Conservation (phyloP, 2,329 filamentous ascomycete genomes). For the Pyrenochaeta sp. region DNA sequence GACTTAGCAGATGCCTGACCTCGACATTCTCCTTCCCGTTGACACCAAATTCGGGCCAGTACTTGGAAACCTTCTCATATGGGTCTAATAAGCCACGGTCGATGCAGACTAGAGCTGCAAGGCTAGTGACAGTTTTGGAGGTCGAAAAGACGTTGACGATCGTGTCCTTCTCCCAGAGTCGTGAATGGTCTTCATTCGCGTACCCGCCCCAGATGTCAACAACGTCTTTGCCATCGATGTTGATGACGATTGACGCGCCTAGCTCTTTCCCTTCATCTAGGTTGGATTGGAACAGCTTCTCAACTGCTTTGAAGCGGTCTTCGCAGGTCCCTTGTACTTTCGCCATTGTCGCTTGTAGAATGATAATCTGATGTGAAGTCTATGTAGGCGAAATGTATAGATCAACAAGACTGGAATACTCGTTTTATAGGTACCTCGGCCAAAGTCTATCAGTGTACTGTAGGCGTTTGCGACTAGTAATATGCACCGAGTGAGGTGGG, state of each 20-base stretch:
- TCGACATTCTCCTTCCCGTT: slow-evolving; percentile 24
- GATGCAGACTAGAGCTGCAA: slow-evolving; percentile 22
- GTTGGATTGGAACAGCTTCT: slow-evolving; percentile 16
- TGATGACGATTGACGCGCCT: slow-evolving; percentile 27
- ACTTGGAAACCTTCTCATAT: slow-evolving; percentile 23
- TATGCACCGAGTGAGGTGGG: background rate
- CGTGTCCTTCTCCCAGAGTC: slow-evolving; percentile 24
- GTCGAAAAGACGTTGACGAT: slow-evolving; percentile 28
- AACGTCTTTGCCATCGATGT: slow-evolving; percentile 25
- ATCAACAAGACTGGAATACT: background rate
- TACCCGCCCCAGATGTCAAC: slow-evolving; percentile 31
- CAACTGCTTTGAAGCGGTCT: slow-evolving; percentile 19
- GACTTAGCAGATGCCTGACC: slow-evolving; percentile 24
- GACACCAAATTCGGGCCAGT: slow-evolving; percentile 31
- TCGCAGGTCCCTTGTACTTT: slow-evolving; percentile 24
- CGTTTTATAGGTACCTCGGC: background rate
- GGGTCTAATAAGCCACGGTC: slow-evolving; percentile 23
- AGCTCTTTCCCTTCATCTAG: slow-evolving; percentile 21
- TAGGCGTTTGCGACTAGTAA: background rate
- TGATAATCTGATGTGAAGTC: background rate
- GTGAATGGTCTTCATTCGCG: slow-evolving; percentile 13
- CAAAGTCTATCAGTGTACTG: background rate
- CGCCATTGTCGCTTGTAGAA: slow-evolving; percentile 7
- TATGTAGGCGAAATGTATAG: background rate
- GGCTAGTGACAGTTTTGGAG: slow-evolving; percentile 22